Evolutionary conservation across 2,329 filamentous ascomycete species (phyloP).

Genomic region (Hypocreales sp.): DNA sequence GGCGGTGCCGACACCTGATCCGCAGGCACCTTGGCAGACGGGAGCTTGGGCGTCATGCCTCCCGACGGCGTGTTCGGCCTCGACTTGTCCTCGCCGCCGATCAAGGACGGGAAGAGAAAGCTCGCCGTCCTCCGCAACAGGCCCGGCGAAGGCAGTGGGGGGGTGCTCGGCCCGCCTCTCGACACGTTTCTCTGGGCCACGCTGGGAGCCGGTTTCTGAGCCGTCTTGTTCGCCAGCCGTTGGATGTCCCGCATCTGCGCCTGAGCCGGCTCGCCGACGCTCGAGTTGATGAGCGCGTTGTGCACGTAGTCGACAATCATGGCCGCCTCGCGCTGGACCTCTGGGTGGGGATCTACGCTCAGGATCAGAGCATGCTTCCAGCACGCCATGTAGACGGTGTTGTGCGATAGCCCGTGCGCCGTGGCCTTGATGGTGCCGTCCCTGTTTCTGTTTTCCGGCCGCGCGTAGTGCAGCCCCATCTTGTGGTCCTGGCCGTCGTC

Average conservation of each 20-base stretch:
- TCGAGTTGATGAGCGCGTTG: slow-evolving; percentile 59
- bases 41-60: slow-evolving; percentile 12
- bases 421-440: slow-evolving; percentile 42
- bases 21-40: slow-evolving; percentile 20
- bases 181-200: slow-evolving; percentile 27
- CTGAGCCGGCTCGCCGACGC: slow-evolving; percentile 56
- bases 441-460: slow-evolving; percentile 36
- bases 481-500: slow-evolving; percentile 43
- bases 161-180: slow-evolving; percentile 18
- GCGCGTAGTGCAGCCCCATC: slow-evolving; percentile 46
- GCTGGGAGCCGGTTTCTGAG: slow-evolving; percentile 25
- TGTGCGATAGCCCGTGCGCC: slow-evolving; percentile 53
- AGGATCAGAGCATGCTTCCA: slow-evolving; percentile 90
- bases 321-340: slow-evolving; percentile 73
- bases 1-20: slow-evolving; percentile 40
- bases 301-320: slow-evolving; percentile 81
- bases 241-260: slow-evolving; percentile 60
- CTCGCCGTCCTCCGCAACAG: slow-evolving; percentile 49
- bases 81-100: slow-evolving; percentile 30
- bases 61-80: slow-evolving; percentile 16
- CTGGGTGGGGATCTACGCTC: slow-evolving; percentile 86
- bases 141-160: slow-evolving; percentile 38
- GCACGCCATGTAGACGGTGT: slow-evolving; percentile 82
- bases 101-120: slow-evolving; percentile 43
- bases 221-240: slow-evolving; percentile 30